A percentile compares a stretch with the other conserved stretches of the same genome.
Conservation (phyloP, 2,329 filamentous ascomycete species). For the Calcarisporium arbuscula region DNA sequence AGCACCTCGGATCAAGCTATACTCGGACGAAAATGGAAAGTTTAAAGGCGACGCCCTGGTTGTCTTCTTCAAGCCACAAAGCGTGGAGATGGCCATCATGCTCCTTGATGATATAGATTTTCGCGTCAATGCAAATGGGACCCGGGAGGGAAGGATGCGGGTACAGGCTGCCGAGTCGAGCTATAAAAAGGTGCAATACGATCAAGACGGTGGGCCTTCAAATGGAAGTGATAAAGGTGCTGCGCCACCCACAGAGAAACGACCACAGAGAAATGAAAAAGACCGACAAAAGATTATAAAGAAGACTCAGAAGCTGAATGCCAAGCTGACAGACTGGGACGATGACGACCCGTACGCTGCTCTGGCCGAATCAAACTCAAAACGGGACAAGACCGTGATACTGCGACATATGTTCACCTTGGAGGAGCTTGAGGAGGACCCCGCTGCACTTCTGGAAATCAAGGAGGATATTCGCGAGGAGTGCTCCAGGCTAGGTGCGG, state of each 20-base stretch:
- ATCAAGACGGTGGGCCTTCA: slow-evolving; percentile 25
- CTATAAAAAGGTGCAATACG: slow-evolving; percentile 83
- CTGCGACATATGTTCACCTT: slow-evolving; percentile 92
- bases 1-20: slow-evolving; percentile 86
- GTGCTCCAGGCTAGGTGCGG: slow-evolving; percentile 75
- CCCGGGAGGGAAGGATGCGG: slow-evolving; percentile 59
- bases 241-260: slow-evolving; percentile 29
- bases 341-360: slow-evolving; percentile 67
- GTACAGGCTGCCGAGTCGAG: slow-evolving; percentile 82
- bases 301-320: slow-evolving; percentile 85
- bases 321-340: slow-evolving; percentile 90
- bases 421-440: slow-evolving; percentile 77
- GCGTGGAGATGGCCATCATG: slow-evolving; percentile 78
- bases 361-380: slow-evolving; percentile 35
- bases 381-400: slow-evolving; percentile 76
- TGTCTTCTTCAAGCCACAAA: slow-evolving; percentile 92
- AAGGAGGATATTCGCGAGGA: slow-evolving; percentile 92
- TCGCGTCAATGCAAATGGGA: slow-evolving; percentile 51
- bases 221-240: slow-evolving; percentile 12
- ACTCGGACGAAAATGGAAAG: slow-evolving; percentile 69
- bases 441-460: slow-evolving; percentile 77
- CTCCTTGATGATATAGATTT: slow-evolving; percentile 80
- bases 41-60: slow-evolving; percentile 94
- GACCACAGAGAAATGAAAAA: slow-evolving; percentile 47
- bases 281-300: slow-evolving; percentile 88